Evolutionary conservation across 352 stramenopile genomes (phyloP).

Genomic region (Globisporangium viniferum): DNA sequence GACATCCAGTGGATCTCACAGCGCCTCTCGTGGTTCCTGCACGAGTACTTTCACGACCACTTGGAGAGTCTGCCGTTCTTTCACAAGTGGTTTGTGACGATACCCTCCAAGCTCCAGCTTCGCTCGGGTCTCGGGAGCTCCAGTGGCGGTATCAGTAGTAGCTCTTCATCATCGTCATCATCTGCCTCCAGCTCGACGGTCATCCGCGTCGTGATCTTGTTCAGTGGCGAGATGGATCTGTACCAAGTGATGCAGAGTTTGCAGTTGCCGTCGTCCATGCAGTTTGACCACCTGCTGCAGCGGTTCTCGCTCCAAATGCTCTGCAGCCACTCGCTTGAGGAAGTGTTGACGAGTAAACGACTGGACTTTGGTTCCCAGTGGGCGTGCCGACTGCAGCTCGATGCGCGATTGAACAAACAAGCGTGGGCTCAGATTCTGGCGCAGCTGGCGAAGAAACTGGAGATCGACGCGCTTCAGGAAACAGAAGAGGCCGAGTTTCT

Average conservation of each 20-base stretch:
- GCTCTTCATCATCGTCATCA: constrained; percentile 12
- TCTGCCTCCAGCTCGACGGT: constrained; percentile 20
- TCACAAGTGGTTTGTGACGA: constrained; percentile 61
- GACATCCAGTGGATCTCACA: constrained; percentile 42
- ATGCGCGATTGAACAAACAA: constrained; percentile 53
- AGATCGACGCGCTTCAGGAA: constrained; percentile 27
- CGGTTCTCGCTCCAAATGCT: constrained; percentile 10
- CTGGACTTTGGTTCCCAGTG: constrained; percentile 48
- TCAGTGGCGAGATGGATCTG: constrained; percentile 38
- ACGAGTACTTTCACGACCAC: constrained; percentile 53
- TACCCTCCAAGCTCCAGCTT: constrained; percentile 51
- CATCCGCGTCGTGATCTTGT: constrained; percentile 68
- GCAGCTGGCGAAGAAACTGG: constrained; percentile 42
- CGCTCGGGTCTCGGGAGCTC: constrained; percentile 24
- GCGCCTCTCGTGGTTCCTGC: constrained; percentile 50
- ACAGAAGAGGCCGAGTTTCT: constrained; percentile 39
- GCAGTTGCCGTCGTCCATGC: constrained; percentile 22
- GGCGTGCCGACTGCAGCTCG: constrained; percentile 46
- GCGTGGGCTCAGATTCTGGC: constrained; percentile 48
- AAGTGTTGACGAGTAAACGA: constrained; percentile 58
- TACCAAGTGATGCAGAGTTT: constrained; percentile 25
- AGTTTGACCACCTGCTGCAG: constrained; percentile 20
- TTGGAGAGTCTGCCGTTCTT: constrained; percentile 56
- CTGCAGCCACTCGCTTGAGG: constrained; percentile 34
- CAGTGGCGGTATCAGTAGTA: constrained; percentile 8